These are phyloP conservation scores for Rhodocollybia butyracea DNA, from an alignment of 768 basidiomycete genomes.

Conservation along the genomic window DNA sequence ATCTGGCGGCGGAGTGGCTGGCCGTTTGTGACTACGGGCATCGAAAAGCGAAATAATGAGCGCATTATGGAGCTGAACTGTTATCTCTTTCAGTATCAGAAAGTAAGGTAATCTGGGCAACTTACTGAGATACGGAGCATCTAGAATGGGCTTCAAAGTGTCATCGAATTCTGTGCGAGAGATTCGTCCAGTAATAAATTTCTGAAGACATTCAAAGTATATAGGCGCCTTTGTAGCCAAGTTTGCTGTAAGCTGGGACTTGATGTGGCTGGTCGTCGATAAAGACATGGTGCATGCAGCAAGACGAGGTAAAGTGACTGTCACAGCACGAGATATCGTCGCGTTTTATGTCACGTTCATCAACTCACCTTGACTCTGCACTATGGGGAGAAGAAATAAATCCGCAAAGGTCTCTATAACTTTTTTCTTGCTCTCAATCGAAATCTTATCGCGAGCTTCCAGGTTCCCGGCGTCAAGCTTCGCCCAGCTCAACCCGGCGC, in stretches of 20 bases:
- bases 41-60: constrained; percentile 82
- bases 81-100: no score
- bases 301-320: not conserved
- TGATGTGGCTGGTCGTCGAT: constrained; percentile 70
- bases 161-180: constrained; percentile 80
- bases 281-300: constrained; percentile 54
- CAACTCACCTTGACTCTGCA: not conserved
- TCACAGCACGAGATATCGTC: not conserved
- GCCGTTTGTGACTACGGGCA: constrained; percentile 68
- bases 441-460: not conserved
- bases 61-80: constrained; percentile 78
- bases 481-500: constrained; percentile 53
- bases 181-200: constrained; percentile 63
- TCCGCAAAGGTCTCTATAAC: not conserved
- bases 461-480: constrained; percentile 85
- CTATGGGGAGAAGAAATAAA: constrained; percentile 4
- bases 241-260: constrained; percentile 58
- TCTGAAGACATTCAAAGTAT: constrained; percentile 65
- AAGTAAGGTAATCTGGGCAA: constrained; percentile 3
- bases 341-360: not conserved
- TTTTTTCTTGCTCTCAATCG: no score
- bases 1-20: constrained; percentile 64
- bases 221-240: constrained; percentile 56
- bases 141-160: constrained; percentile 56
- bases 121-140: constrained; percentile 50